phyloP scores from a whole-genome alignment of 2,329 filamentous ascomycete genomes.

The Cladophialophora chaetospira region DNA sequence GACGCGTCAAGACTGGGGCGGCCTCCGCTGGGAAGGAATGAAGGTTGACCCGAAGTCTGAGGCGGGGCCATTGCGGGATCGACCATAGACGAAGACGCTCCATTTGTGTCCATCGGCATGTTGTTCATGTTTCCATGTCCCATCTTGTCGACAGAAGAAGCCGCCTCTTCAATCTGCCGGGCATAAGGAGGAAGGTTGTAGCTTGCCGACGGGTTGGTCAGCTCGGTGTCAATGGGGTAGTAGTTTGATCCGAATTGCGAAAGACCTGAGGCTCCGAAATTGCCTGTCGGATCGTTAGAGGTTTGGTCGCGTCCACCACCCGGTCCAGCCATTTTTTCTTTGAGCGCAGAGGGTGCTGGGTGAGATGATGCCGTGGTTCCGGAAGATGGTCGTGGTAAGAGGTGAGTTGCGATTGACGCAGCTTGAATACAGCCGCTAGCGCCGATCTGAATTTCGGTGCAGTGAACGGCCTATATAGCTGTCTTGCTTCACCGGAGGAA shows the following conservation, averaged over 20 bases:
- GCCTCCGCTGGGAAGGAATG: constrained; percentile 17
- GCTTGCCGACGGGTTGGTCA: constrained; percentile 21
- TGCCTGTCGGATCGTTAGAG: constrained; percentile 21
- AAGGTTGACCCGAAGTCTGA: constrained; percentile 17
- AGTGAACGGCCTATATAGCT: background rate
- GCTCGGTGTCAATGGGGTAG: constrained; percentile 26
- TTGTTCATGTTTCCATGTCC: constrained; percentile 11
- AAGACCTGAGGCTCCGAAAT: constrained; percentile 10
- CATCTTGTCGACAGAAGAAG: constrained; percentile 1
- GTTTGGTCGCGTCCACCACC: constrained; percentile 21
- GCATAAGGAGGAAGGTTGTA: constrained; percentile 20
- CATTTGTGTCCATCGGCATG: constrained; percentile 14
- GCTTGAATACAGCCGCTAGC: constrained; percentile 4
- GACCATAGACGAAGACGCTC: constrained; percentile 7
- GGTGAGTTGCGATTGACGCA: constrained; percentile 12
- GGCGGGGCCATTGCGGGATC: constrained; percentile 28
- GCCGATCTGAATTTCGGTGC: background rate
- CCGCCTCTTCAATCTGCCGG: constrained; percentile 19
- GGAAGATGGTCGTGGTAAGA: constrained; percentile 17
- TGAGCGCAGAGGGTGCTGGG: constrained; percentile 1
- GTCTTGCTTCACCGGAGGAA: background rate
- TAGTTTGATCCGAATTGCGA: constrained; percentile 25
- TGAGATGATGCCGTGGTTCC: constrained; percentile 23
- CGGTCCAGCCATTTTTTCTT: constrained; percentile 20
- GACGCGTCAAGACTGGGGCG: constrained; percentile 26